Evolutionary conservation across 2,329 filamentous ascomycete species (phyloP), one percentile per base, ranked within the genome.

Genomic region (Lasiodiplodia sp.): DNA sequence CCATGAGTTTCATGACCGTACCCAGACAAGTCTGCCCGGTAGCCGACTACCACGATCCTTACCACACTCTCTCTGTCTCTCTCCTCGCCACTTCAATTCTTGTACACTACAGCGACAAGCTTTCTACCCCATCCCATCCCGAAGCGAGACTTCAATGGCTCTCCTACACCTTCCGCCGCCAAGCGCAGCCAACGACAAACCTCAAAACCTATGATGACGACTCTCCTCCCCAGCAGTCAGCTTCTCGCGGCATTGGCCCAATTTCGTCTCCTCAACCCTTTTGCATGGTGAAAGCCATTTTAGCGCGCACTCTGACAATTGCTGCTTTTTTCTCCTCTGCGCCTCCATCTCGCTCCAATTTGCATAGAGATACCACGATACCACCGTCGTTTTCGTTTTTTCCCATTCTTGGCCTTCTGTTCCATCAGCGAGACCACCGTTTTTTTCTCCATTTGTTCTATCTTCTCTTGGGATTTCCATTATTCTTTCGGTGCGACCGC

Each of bases 311-410:
- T 62, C 31, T 38, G 60, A 25, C 10, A 44, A 52, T 52, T 64
- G 60, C 60, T 64, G 60, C 60, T 44, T 34, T 64, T 63, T 64
- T 51, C 44, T n/a, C 40, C 31, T n/a, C 34, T 49, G 60, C 47
- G 60, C 51, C 55, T 51, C 37, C 63, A 56, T 55, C 49, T 55
- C 63, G 51, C 63, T 44, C 51, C 23, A 52, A 21, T 56, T 56
- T 66, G 63, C 49, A 55, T 56, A 55, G 63, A 66, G 63, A 66
- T 55, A 66, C 63, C 51, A 56, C 52, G 63, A 64, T 64, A 64
- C 60, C 60, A 64, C 60, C 52, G 63, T 55, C 63, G n/a, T 38
- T 66, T 56, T 53, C 23, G 28, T 65, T 49, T 21, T 40, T 21
- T 14, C 34, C 18, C 31, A 10, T 34, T 34, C 31, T 25, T 21